Evolutionary conservation across 23 red algal species (phyloP).

Genomic region (Gracilaria vermiculophylla): DNA sequence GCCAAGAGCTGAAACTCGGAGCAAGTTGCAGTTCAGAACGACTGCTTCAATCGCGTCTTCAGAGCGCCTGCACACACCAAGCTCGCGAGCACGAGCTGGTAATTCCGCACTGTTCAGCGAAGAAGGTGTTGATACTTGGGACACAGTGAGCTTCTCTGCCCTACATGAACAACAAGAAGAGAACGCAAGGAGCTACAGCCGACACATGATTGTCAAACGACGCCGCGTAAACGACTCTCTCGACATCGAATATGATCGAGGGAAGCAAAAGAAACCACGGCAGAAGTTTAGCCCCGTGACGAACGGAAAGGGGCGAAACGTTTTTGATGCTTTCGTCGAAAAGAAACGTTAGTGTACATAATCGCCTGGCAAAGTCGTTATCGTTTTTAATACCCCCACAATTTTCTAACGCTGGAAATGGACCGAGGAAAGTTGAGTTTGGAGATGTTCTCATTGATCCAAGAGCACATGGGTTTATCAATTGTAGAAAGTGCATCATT

Average conservation of each 20-base stretch:
- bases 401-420: too few species aligned
- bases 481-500: too few species aligned
- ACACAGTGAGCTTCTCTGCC: not conserved
- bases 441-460: too few species aligned
- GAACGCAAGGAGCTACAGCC: not conserved
- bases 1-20: not conserved
- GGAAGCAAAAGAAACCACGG: constrained; percentile 31
- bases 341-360: not conserved
- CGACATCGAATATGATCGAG: constrained; percentile 55
- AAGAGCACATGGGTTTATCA: too few species aligned
- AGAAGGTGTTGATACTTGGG: constrained; percentile 28
- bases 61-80: not conserved
- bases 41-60: not conserved
- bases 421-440: too few species aligned
- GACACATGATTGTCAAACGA: constrained; percentile 29
- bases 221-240: constrained; percentile 27
- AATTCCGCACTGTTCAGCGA: not conserved
- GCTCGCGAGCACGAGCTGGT: not conserved
- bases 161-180: not conserved
- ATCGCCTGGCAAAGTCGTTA: not conserved
- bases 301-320: not conserved
- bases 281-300: not conserved
- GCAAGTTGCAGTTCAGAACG: not conserved
- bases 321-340: constrained; percentile 10
- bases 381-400: not conserved